Percentiles rank a stretch among this genome's conserved stretches.
Conservation (phyloP, 2,329 filamentous ascomycete species). For the Pleomassaria siparia region DNA sequence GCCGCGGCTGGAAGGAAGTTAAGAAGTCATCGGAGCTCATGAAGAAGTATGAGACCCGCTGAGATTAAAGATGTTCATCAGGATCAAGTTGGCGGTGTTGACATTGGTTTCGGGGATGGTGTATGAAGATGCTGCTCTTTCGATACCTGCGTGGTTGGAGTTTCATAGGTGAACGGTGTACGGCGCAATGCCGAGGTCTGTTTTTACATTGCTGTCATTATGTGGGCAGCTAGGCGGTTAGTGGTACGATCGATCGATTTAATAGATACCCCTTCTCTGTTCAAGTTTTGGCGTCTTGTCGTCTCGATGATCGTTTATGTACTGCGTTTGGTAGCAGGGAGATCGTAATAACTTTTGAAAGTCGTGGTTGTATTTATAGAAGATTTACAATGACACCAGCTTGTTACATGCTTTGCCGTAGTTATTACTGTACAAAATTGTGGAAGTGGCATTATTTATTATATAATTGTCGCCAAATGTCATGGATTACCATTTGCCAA, state of each 20-base stretch:
- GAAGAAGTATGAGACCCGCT: not conserved
- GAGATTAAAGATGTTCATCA: not conserved
- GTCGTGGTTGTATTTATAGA: too few species aligned
- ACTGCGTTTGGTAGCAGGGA: too few species aligned
- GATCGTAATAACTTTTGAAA: too few species aligned
- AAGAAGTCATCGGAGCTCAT: conserved; percentile 39
- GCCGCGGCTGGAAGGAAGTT: conserved; percentile 39
- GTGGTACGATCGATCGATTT: not conserved
- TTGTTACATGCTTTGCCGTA: too few species aligned
- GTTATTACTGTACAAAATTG: too few species aligned
- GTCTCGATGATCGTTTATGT: too few species aligned
- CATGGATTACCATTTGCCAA: too few species aligned
- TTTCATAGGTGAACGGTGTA: not conserved
- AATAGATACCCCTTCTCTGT: not conserved
- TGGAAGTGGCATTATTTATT: too few species aligned
- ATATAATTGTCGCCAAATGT: too few species aligned
- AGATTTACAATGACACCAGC: too few species aligned
- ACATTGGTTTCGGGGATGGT: not conserved
- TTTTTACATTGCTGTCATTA: not conserved
- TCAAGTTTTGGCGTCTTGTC: too few species aligned
- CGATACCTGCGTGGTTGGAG: not conserved
- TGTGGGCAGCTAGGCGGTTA: not conserved
- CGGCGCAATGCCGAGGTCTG: not conserved
- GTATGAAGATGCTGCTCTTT: not conserved
- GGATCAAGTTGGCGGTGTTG: not conserved